Conservation (phyloP, 2,329 filamentous ascomycete species). For the Colletotrichum neosansevieriae region DNA sequence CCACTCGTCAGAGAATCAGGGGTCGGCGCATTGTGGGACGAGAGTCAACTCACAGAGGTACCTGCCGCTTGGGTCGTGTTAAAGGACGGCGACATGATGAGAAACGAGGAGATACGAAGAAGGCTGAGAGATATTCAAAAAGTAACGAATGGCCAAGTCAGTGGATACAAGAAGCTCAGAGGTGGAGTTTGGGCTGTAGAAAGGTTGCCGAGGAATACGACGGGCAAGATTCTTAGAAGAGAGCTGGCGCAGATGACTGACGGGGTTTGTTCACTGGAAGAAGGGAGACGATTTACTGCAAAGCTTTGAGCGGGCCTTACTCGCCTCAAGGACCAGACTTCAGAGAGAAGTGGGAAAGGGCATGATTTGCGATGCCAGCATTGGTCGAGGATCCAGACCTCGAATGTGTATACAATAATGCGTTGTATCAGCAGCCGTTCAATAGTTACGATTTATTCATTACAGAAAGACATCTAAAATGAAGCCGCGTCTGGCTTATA, state of each 20-base stretch:
- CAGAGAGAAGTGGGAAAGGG: neutral
- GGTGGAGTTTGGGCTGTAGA: conserved; percentile 52
- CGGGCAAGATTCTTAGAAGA: conserved; percentile 53
- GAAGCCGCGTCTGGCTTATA: too few relatives aligned
- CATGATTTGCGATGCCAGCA: neutral
- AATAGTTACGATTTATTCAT: neutral
- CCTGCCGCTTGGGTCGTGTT: conserved; percentile 54
- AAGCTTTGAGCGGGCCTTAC: conserved; percentile 23
- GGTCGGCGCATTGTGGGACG: conserved; percentile 52
- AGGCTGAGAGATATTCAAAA: conserved; percentile 35
- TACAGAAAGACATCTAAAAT: too few relatives aligned
- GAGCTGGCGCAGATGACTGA: conserved; percentile 48
- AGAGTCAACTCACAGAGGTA: conserved; percentile 53
- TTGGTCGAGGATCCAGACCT: conserved; percentile 13
- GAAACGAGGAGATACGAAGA: conserved; percentile 18
- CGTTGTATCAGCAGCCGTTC: neutral
- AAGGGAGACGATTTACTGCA: neutral
- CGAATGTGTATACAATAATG: neutral
- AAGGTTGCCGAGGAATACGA: conserved; percentile 51
- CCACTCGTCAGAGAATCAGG: conserved; percentile 52
- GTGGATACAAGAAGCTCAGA: conserved; percentile 56
- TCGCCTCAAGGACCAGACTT: too few relatives aligned
- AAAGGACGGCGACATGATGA: conserved; percentile 39
- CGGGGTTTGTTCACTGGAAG: conserved; percentile 48
- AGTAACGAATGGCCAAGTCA: conserved; percentile 51